Base-by-base conservation (phyloP, 2,329 filamentous ascomycete species). In the Scedosporium boydii region DNA sequence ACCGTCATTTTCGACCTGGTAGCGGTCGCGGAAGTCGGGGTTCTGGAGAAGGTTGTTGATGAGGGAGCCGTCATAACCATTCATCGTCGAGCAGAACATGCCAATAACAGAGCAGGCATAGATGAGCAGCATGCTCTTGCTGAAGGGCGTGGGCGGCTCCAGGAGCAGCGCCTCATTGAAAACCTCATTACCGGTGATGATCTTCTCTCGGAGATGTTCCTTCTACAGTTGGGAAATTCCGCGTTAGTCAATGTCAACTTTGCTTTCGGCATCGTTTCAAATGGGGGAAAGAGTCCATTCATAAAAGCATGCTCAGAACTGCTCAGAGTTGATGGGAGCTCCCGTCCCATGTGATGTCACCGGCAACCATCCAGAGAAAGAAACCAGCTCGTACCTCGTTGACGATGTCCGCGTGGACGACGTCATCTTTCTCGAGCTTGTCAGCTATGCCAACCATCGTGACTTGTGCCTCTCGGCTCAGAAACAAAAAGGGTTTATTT, bases 141-240 rank as follows among this genome's bases (percentile, higher is more conserved):
- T 75, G 69, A 73, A 79, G 55, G 77, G 71, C 42, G 66, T 71
- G 26, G 79, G 76, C 7, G 80, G 78, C 67, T 84, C 82, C 71
- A 80, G 79, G 68, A 82, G 68, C 70, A 80, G 75, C 23, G 83
- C 82, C 70, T 84, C 79, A 66, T 80, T 93, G 63, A 66, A 62
- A 53, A 53, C 60, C 53, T 62, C 60, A 27, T 62, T 51, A 48
- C 60, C 60, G 10, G 16, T 58, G 60, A 62, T 41, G 65, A 96
- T 96, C 58, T 91, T 82, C 66, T 93, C 90, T 42, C 91, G 81
- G 29, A 96, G 84, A 64, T 91, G 91, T 76, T 93, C 93, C 73
- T 96, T 91, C 0, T 93, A n/a, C 21, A 14, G 18, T 34, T 38
- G n/a, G 44, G 12, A 4, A 29, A 26, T 29, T n/a, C 18, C 29